A percentile compares a stretch with the other conserved stretches of the same genome.
Conservation (phyloP, 1,284 basidiomycete genomes). For the Apiotrichum sp. region DNA sequence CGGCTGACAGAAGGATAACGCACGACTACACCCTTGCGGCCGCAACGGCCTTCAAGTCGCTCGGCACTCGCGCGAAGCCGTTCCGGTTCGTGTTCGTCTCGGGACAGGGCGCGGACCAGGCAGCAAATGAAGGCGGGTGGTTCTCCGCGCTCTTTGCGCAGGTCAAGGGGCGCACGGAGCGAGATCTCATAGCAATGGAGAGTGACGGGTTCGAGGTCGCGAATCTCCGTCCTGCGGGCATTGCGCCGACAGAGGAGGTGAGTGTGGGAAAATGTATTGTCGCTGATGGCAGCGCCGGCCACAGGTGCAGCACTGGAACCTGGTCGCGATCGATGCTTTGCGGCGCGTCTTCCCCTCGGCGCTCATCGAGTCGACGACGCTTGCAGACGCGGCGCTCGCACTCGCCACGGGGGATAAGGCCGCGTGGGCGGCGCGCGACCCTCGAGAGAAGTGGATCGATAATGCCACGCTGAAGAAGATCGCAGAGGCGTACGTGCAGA, state of each 20-base stretch:
- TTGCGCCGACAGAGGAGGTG: conserved; percentile 23
- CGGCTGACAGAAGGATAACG: conserved; percentile 22
- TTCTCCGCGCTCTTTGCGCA: conserved; percentile 20
- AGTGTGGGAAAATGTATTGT: conserved; percentile 9
- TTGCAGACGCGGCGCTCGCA: conserved; percentile 15
- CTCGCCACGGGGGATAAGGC: conserved; percentile 5
- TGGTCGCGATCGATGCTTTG: background rate
- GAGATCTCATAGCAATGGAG: conserved; percentile 10
- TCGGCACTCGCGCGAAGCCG: conserved; percentile 18
- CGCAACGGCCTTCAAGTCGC: conserved; percentile 16
- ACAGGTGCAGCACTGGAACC: background rate
- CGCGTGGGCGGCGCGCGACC: too few relatives aligned
- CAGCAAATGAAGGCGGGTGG: conserved; percentile 14
- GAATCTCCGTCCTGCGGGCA: conserved; percentile 24
- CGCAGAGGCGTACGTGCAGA: too few relatives aligned
- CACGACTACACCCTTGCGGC: conserved; percentile 24
- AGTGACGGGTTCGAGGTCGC: conserved; percentile 16
- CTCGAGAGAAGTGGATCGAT: too few relatives aligned
- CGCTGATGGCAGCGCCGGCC: conserved; percentile 2
- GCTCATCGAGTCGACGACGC: conserved; percentile 9
- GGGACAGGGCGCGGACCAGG: conserved; percentile 25
- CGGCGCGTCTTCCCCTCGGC: conserved; percentile 7
- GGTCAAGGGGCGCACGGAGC: conserved; percentile 28
- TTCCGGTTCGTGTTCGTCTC: conserved; percentile 32
- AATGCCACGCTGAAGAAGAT: too few relatives aligned